Evolutionary conservation across 106 monocot genomes (phyloP), one percentile per base, ranked within the genome.

Genomic region (Platanthera zijinensis): DNA sequence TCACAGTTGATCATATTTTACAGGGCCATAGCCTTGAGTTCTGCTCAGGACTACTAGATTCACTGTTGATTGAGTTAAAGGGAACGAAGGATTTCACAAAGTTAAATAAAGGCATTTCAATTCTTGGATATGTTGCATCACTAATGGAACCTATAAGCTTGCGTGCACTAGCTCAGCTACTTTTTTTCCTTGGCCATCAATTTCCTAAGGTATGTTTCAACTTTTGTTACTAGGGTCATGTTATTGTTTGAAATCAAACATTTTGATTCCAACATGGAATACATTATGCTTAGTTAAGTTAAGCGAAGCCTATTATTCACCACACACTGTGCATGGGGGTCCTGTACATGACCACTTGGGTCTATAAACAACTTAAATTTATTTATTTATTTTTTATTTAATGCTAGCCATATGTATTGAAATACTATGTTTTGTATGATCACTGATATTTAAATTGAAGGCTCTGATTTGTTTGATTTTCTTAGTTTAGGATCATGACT

Each of bases 41-140:
- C 48, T 78, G 72, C 69, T 67, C 57, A 17, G 81, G 75, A 54
- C 63, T 99, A 62, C 78, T 99, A 80, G 70, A 92, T 52, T 86
- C 88, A 52, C 82, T 99, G 22, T 71, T 15, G 12, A 71, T 88
- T 80, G 97, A 99, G 80, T 52, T 99, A 84, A 99, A 85, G 80
- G 86, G 81, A 62, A 85, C 97, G n/a, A 99, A 88, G 74, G 94
- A 99, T 67, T 99, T 99, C 72, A 75, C 92, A 2, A 99, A 99
- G 81, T 83, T 99, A 72, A 82, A 77, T 22, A 72, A 85, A 4
- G 97, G 97, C 71, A 78, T 99, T 69, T 92, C 97, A 52, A 81
- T 99, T 81, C 91, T 99, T 84, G 97, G 92, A 76, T 99, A 90
- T 74, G 57, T 92, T 84, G 81, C 97, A 80, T 92, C 94, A 28